phyloP scores from a whole-genome alignment of 352 stramenopile species.

The Globisporangium nunn region DNA sequence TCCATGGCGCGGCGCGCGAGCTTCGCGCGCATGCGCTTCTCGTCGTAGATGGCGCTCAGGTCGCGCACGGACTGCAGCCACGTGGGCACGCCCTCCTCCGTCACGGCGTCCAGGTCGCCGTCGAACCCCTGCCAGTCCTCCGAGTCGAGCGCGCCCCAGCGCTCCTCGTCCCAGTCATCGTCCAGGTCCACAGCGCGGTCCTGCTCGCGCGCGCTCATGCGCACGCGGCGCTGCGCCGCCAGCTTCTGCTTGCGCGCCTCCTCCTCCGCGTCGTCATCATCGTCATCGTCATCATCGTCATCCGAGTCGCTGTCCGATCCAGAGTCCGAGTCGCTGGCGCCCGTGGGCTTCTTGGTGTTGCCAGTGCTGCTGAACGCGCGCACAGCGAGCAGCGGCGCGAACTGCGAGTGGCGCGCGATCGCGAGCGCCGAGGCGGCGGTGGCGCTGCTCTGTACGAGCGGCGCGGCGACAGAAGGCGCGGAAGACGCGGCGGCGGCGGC shows the following conservation, averaged over 20 bases:
- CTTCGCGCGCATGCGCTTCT: constrained; percentile 66
- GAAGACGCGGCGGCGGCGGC: constrained; percentile 1
- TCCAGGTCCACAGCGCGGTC: constrained; percentile 32
- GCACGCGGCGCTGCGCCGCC: constrained; percentile 12
- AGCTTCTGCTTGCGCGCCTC: constrained; percentile 11
- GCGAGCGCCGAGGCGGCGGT: constrained; percentile 6
- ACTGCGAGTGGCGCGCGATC: constrained; percentile 5
- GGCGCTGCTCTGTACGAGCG: constrained; percentile 9
- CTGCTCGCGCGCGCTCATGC: constrained; percentile 14
- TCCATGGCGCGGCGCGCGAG: constrained; percentile 53
- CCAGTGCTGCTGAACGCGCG: constrained; percentile 25
- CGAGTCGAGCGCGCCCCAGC: constrained; percentile 53
- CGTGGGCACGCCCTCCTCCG: constrained; percentile 64
- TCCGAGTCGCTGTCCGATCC: constrained; percentile 8
- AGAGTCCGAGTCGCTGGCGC: neutral
- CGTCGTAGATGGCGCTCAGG: constrained; percentile 51
- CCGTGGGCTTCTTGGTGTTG: constrained; percentile 11
- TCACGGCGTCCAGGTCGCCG: constrained; percentile 69
- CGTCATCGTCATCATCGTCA: constrained; percentile 20
- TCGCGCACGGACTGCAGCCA: constrained; percentile 80
- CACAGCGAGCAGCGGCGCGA: constrained; percentile 12
- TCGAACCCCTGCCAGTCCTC: constrained; percentile 80
- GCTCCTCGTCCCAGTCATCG: constrained; percentile 66
- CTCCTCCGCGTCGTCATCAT: constrained; percentile 24
- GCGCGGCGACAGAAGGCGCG: constrained; percentile 1